Conservation (phyloP, 208 protist species). For the Phytomonas francai region DNA sequence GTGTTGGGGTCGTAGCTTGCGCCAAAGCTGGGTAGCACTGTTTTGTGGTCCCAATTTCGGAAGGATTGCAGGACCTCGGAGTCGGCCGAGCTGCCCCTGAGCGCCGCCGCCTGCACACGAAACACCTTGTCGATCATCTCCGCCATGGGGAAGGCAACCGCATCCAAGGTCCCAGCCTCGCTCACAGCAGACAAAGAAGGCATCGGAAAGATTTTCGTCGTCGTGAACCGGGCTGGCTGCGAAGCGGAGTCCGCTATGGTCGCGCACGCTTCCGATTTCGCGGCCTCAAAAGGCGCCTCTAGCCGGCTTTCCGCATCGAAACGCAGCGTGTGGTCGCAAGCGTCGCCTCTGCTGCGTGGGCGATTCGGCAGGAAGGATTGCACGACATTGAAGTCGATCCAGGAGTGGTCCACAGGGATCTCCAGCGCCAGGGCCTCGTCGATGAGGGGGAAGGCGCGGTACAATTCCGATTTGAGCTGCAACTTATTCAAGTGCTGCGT, state of each 20-base stretch:
- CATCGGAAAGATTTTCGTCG: neutral
- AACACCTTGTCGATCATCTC: neutral
- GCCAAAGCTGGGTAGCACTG: neutral
- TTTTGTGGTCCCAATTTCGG: neutral
- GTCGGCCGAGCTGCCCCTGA: neutral
- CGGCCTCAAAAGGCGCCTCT: neutral
- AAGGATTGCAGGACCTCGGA: neutral
- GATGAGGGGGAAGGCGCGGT: constrained; percentile 65
- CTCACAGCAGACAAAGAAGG: neutral
- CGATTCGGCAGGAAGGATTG: neutral
- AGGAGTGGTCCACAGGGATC: neutral
- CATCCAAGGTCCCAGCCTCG: neutral
- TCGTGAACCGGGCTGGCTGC: neutral
- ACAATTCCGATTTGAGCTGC: constrained; percentile 62
- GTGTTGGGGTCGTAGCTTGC: neutral
- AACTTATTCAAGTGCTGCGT: constrained; percentile 30
- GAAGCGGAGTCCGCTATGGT: neutral
- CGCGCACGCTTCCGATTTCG: neutral
- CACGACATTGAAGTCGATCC: neutral
- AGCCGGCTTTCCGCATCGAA: neutral
- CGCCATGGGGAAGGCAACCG: neutral
- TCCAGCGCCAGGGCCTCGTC: constrained; percentile 12
- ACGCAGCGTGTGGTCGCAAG: neutral
- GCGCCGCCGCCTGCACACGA: neutral
- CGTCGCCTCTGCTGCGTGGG: neutral